Conservation (phyloP, 2,329 filamentous ascomycete genomes). For the Diplodia mutila region DNA sequence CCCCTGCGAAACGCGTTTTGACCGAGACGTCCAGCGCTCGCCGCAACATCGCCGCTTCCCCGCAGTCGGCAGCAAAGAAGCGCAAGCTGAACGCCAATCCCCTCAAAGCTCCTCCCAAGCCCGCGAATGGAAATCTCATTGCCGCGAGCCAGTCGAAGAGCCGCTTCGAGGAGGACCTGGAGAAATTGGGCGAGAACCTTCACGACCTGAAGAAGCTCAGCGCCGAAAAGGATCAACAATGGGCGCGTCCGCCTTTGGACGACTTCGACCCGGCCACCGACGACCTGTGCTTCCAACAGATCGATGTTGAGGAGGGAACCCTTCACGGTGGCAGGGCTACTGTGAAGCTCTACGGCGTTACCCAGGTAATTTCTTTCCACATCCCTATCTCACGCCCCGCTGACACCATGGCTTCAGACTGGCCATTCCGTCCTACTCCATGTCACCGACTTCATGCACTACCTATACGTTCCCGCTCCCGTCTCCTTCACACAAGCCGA, state of each 20-base stretch:
- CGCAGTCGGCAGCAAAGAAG: constrained; percentile 69
- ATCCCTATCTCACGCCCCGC: constrained; percentile 41
- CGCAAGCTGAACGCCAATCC: constrained; percentile 72
- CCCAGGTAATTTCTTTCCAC: constrained; percentile 60
- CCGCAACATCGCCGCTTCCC: constrained; percentile 49
- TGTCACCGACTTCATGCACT: constrained; percentile 94
- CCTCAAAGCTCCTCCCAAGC: constrained; percentile 66
- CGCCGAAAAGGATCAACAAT: constrained; percentile 90
- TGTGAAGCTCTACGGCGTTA: constrained; percentile 93
- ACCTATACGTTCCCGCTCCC: constrained; percentile 90
- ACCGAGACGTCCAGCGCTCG: constrained; percentile 51
- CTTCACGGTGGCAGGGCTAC: constrained; percentile 75
- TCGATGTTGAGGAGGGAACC: constrained; percentile 90
- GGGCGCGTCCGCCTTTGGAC: constrained; percentile 69
- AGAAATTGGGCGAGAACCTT: constrained; percentile 95
- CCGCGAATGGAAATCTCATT: constrained; percentile 58
- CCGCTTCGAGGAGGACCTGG: constrained; percentile 87
- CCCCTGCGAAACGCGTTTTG: constrained; percentile 52
- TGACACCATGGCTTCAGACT: constrained; percentile 41
- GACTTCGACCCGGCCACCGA: constrained; percentile 67
- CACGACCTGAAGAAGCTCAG: constrained; percentile 82
- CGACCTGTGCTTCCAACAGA: constrained; percentile 88
- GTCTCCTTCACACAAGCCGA: constrained; percentile 78
- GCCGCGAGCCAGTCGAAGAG: constrained; percentile 79
- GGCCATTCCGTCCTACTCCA: constrained; percentile 94